Conservation (phyloP, 495 filamentous ascomycete species). For the Aspergillus conjunctus region DNA sequence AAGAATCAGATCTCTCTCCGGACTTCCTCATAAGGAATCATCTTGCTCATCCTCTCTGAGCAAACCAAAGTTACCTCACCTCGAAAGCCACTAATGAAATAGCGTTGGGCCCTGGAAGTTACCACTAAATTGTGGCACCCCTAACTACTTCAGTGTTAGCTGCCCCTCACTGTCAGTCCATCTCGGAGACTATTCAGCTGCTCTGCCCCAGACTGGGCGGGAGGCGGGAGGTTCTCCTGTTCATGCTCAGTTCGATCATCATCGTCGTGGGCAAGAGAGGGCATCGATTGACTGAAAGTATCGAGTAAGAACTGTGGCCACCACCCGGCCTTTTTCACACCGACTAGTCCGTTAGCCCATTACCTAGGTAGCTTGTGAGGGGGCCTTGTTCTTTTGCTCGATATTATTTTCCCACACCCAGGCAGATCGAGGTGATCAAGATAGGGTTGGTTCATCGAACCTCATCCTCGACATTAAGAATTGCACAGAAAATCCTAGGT, state of each 20-base stretch:
- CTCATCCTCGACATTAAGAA: conserved; percentile 8
- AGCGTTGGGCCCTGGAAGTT: conserved; percentile 13
- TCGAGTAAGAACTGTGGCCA: not conserved
- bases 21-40: too few species aligned
- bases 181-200: conserved; percentile 15
- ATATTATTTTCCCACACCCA: not conserved
- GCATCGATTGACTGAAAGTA: not conserved
- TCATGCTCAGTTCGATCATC: conserved; percentile 6
- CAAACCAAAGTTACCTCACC: conserved; percentile 2
- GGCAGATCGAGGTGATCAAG: not conserved
- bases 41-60: not conserved
- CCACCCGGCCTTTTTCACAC: not conserved
- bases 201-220: conserved; percentile 14
- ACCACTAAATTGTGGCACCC: not conserved
- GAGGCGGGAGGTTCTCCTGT: not conserved
- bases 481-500: not conserved
- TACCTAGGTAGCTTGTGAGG: not conserved
- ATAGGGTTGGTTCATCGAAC: conserved; percentile 18
- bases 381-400: not conserved
- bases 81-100: conserved; percentile 15
- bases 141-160: conserved; percentile 13
- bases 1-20: not conserved
- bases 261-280: not conserved
- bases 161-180: conserved; percentile 12
- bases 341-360: not conserved